A percentile compares a stretch with the other conserved stretches of the same genome.
These are phyloP conservation scores for Vitis hybrid DNA, from an alignment of 177 flowering plant genomes.

Conservation along the genomic window DNA sequence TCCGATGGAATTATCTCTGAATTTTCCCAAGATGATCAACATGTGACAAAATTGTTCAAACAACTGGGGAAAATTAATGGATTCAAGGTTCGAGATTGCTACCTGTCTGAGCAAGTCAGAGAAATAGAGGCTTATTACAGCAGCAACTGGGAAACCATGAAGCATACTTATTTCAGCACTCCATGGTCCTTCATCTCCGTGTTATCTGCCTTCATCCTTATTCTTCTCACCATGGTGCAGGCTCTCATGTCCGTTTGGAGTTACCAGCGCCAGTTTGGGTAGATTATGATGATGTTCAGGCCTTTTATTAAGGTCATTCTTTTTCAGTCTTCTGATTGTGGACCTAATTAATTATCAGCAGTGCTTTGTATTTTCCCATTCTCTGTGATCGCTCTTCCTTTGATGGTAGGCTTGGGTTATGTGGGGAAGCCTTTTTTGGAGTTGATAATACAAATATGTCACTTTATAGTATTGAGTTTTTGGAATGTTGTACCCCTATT, in stretches of 20 bases:
- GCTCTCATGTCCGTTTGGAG: neutral
- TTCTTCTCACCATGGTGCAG: neutral
- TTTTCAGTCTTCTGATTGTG: no score
- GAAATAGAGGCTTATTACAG: constrained; percentile 13
- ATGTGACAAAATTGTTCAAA: constrained; percentile 6
- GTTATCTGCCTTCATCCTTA: constrained; percentile 1
- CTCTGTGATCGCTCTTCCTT: no score
- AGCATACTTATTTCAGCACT: constrained; percentile 7
- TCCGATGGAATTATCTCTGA: constrained; percentile 1
- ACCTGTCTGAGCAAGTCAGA: constrained; percentile 1
- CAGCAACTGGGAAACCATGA: constrained; percentile 11
- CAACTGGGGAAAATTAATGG: neutral
- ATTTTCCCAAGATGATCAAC: neutral
- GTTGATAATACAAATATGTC: no score
- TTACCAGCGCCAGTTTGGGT: no score
- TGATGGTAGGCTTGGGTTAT: no score
- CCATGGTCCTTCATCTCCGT: constrained; percentile 18
- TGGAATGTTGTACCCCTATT: no score
- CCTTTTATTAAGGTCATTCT: no score
- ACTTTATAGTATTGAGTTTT: no score
- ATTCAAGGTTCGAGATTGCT: neutral
- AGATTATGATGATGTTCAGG: no score
- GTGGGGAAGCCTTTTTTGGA: no score
- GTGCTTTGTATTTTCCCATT: no score
- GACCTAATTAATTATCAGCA: no score